phyloP scores from a whole-genome alignment of 208 protist genomes.

The Acanthamoeba sp. region DNA sequence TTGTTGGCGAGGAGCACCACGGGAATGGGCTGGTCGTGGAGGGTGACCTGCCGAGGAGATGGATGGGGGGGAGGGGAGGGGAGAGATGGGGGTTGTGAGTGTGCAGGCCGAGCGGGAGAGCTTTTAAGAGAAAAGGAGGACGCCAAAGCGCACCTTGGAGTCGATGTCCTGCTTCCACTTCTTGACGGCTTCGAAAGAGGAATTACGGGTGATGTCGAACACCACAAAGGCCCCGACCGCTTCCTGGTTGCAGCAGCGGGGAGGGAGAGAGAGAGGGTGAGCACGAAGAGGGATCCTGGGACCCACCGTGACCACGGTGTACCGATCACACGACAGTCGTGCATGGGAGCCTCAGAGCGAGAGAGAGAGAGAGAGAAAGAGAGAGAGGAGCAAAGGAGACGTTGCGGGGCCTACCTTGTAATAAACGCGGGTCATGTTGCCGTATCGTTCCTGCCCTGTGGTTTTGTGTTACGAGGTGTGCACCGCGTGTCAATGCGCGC shows the following conservation, averaged over 20 bases:
- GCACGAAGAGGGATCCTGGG: neutral
- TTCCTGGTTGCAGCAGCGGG: conserved; percentile 84
- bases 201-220: conserved; percentile 87
- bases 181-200: conserved; percentile 88
- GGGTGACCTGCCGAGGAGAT: neutral
- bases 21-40: conserved; percentile 79
- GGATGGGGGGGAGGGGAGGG: neutral
- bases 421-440: conserved; percentile 82
- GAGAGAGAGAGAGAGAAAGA: neutral
- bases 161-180: conserved; percentile 91
- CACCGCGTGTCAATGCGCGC: no score
- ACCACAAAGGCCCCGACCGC: conserved; percentile 90
- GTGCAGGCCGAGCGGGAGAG: neutral
- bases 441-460: conserved; percentile 86
- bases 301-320: no score
- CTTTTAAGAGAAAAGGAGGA: no score
- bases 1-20: conserved; percentile 88
- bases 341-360: no score
- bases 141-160: neutral
- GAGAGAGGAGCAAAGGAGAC: neutral
- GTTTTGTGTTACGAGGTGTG: conserved; percentile 45
- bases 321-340: no score
- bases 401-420: neutral
- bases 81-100: neutral
- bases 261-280: neutral